These are phyloP conservation scores for Filosporella fistucella DNA, from an alignment of 495 filamentous ascomycete genomes.

Conservation along the genomic window DNA sequence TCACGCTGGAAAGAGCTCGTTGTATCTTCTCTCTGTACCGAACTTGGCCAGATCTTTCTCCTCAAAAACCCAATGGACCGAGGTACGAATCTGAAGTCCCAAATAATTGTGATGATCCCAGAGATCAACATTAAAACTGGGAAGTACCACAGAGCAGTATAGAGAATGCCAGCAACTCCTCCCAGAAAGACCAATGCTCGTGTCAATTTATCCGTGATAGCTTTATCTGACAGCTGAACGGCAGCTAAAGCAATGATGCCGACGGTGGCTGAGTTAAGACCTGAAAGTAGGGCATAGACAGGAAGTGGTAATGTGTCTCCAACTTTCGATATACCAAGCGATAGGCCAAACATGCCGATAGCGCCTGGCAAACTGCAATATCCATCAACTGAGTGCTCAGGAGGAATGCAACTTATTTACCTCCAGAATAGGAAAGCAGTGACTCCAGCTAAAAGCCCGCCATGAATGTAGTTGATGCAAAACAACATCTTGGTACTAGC, in stretches of 20 bases:
- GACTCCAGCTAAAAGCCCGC: conserved; percentile 58
- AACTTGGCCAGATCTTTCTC: too few relatives aligned
- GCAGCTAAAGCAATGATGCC: conserved; percentile 76
- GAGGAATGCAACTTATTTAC: conserved; percentile 27
- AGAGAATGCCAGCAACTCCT: conserved; percentile 63
- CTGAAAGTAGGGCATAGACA: conserved; percentile 72
- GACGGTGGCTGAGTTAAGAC: conserved; percentile 73
- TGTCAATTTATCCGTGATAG: conserved; percentile 68
- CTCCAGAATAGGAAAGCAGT: conserved; percentile 68
- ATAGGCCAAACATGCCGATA: conserved; percentile 68
- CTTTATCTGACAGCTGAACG: conserved; percentile 66
- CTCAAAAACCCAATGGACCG: too few relatives aligned
- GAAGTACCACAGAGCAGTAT: conserved; percentile 80
- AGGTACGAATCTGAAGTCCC: too few relatives aligned
- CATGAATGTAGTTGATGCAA: conserved; percentile 65
- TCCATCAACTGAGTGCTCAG: background rate
- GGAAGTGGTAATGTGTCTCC: conserved; percentile 52
- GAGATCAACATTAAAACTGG: conserved; percentile 59
- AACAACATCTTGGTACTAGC: conserved; percentile 78
- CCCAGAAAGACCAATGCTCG: conserved; percentile 63
- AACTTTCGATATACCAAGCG: conserved; percentile 64
- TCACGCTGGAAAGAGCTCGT: too few relatives aligned
- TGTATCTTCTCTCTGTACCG: too few relatives aligned
- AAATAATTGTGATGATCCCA: conserved; percentile 49
- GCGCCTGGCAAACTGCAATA: conserved; percentile 61